phyloP scores from a whole-genome alignment of 2,329 filamentous ascomycete genomes.

The Exophiala viscosa region DNA sequence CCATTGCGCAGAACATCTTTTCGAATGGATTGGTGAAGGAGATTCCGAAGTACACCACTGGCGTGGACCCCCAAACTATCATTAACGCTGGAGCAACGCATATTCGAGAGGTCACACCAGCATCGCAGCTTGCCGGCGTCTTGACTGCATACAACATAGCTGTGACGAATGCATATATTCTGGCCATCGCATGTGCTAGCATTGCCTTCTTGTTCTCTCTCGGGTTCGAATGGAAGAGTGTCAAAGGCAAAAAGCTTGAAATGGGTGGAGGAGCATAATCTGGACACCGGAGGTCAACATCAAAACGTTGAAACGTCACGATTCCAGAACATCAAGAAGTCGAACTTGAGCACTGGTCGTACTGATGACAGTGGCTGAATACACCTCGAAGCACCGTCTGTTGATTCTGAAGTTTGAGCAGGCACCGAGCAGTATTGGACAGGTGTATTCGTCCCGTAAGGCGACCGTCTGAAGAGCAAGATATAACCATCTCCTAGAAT shows the following conservation, averaged over 20 bases:
- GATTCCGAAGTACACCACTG: conserved; percentile 44
- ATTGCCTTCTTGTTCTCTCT: conserved; percentile 24
- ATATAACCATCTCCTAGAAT: neutral
- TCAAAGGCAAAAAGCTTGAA: conserved; percentile 29
- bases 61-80: conserved; percentile 36
- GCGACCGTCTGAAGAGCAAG: conserved; percentile 4
- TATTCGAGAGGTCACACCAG: conserved; percentile 37
- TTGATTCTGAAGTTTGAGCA: conserved; percentile 2
- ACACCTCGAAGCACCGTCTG: neutral
- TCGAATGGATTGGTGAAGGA: conserved; percentile 58
- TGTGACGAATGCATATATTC: conserved; percentile 25
- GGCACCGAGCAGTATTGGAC: conserved; percentile 1
- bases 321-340: conserved; percentile 18
- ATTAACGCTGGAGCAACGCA: conserved; percentile 43
- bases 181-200: conserved; percentile 25
- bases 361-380: neutral
- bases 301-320: conserved; percentile 4
- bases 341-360: conserved; percentile 5
- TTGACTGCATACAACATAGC: conserved; percentile 35
- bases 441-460: neutral
- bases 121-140: conserved; percentile 34
- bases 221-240: conserved; percentile 30
- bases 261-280: conserved; percentile 20
- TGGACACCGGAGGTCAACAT: neutral
- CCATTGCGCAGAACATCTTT: conserved; percentile 65